Evolutionary conservation across 148 eudicot species (phyloP).

Genomic region (Bassia scoparia): DNA sequence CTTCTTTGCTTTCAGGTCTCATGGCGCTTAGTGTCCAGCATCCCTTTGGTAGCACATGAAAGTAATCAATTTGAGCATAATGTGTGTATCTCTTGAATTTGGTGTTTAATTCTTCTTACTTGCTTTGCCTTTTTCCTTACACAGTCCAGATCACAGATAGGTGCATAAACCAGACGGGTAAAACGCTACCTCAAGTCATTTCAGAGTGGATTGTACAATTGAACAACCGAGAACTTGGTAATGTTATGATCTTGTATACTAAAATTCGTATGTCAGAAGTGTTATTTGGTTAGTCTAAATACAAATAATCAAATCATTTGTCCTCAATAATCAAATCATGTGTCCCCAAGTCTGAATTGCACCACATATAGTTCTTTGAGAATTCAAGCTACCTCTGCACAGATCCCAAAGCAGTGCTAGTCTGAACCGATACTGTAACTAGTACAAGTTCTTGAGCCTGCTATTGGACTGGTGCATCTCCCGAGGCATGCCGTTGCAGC

Average conservation of each 20-base stretch:
- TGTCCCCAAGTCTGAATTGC: too few species aligned
- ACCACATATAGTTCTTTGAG: too few species aligned
- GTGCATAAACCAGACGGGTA: conserved; percentile 69
- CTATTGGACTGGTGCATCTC: too few species aligned
- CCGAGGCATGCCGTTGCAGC: too few species aligned
- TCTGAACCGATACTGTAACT: too few species aligned
- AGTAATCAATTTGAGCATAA: conserved; percentile 75
- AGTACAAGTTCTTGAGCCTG: too few species aligned
- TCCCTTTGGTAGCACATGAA: conserved; percentile 71
- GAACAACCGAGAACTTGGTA: conserved; percentile 68
- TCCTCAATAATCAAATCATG: too few species aligned
- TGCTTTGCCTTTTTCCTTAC: background rate
- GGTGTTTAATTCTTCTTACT: background rate
- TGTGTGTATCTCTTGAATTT: conserved; percentile 31
- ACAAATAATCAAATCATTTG: too few species aligned
- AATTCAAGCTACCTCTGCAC: too few species aligned
- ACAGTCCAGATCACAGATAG: conserved; percentile 60
- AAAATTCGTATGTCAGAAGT: too few species aligned
- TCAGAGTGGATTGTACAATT: conserved; percentile 60
- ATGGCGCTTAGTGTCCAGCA: conserved; percentile 41
- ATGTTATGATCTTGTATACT: background rate
- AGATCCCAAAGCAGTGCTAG: too few species aligned
- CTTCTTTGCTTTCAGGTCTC: conserved; percentile 68
- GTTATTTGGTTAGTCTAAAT: too few species aligned
- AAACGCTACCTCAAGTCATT: conserved; percentile 64